Percentiles rank a stretch among this genome's conserved stretches.
Evolutionary conservation across 2,329 filamentous ascomycete species (phyloP).

Genomic region (Blastomyces gilchristii): DNA sequence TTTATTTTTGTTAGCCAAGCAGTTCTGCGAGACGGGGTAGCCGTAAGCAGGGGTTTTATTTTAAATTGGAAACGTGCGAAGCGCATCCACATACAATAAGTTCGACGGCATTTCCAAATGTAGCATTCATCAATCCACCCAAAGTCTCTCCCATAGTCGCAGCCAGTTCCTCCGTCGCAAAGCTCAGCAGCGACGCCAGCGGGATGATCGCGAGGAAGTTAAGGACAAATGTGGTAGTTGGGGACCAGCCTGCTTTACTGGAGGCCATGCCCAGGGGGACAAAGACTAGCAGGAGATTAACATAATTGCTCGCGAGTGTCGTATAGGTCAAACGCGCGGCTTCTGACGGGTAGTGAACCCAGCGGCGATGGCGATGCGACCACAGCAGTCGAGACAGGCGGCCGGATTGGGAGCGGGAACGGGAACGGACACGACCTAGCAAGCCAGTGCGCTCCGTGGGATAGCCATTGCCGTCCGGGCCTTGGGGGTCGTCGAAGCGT

Average conservation of each 20-base stretch:
- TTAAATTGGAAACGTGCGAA: constrained; percentile 44
- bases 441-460: constrained; percentile 12
- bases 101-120: constrained; percentile 57
- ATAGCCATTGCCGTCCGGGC: constrained; percentile 8
- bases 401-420: neutral
- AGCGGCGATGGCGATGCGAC: constrained; percentile 28
- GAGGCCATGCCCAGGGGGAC: constrained; percentile 55
- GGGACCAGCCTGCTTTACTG: constrained; percentile 49
- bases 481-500: neutral
- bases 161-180: constrained; percentile 54
- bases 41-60: neutral
- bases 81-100: constrained; percentile 50
- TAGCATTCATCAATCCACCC: constrained; percentile 55
- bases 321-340: constrained; percentile 34
- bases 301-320: constrained; percentile 42
- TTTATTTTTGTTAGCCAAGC: neutral
- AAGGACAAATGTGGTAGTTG: constrained; percentile 49
- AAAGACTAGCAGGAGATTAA: constrained; percentile 53
- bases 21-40: neutral
- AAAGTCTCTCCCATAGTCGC: constrained; percentile 52
- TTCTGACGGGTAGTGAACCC: constrained; percentile 32
- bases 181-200: constrained; percentile 51
- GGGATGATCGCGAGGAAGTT: constrained; percentile 58
- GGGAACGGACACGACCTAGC: constrained; percentile 8
- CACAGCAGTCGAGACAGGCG: constrained; percentile 7